Evolutionary conservation across 768 basidiomycete species (phyloP), one percentile per base, ranked within the genome.

Genomic region (Megacollybia marginata): DNA sequence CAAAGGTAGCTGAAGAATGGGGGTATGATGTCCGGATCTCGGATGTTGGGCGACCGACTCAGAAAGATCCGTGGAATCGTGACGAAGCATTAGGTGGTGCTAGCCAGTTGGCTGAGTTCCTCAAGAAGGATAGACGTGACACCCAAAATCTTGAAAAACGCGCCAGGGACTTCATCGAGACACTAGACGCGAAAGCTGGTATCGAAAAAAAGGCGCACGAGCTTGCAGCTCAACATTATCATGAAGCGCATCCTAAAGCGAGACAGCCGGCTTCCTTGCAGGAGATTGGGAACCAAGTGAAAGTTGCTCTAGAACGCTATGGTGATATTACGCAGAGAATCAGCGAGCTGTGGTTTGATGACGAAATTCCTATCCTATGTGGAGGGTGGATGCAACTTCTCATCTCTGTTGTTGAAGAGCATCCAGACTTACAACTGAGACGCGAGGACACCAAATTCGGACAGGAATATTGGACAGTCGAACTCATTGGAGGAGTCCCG

Each of bases 1-100:
- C 64, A 10, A 59, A 57, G 0, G 69, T 66, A 2, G 88, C 85
- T 0, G 59, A 58, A 4, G 72, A 78, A 44, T 92, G 86, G 85
- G 88, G 86, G 0, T 92, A 92, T 55, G 69, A 69, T 1, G 80
- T 89, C 9, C 70, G 80, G 23, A 60, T 79, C 10, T 67, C 73
- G 5, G 76, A 77, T 4, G 70, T 92, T 16, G 90, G 90, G 0
- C 68, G 65, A 4, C 65, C 85, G 4, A 47, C 67, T 19, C 79
- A 87, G 47, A 59, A 62, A 9, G 91, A 92, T 61, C 75, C 76
- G 20, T 91, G 83, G 80, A 83, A 75, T n/a, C 69, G 89, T 34
- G 85, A 88, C 53, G 71, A 70, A 6, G 68, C 72, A 38, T 66
- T 84, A 3, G 82, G 82, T 1, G 82, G 78, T 15, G 90, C 89